A percentile compares a stretch with the other conserved stretches of the same genome.
Conservation (phyloP, 139 green algal genomes). For the Coelastrella sp. region DNA sequence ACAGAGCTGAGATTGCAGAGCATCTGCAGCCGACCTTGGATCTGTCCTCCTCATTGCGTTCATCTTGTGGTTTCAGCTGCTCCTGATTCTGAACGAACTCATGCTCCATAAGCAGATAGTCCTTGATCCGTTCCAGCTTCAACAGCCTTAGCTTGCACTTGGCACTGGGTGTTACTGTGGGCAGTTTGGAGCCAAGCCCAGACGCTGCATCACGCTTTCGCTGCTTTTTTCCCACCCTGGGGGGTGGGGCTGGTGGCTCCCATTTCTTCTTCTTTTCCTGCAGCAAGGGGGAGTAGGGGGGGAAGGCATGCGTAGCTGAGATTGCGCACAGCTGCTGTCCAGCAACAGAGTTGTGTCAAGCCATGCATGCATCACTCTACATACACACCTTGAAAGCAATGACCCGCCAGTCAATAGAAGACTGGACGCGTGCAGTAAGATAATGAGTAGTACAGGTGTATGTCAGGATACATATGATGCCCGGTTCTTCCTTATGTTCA, state of each 20-base stretch:
- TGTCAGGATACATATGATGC: too few relatives aligned
- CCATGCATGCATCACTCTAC: too few relatives aligned
- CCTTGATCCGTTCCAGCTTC: constrained; percentile 99
- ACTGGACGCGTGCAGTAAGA: too few relatives aligned
- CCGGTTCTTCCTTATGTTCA: too few relatives aligned
- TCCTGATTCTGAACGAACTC: constrained; percentile 98
- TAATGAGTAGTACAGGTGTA: too few relatives aligned
- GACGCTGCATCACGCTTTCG: constrained; percentile 75
- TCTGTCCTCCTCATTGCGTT: constrained; percentile 95
- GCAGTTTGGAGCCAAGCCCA: constrained; percentile 85
- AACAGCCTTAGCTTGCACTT: constrained; percentile 97
- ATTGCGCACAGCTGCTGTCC: not conserved
- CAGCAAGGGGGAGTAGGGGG: not conserved
- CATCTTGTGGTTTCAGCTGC: constrained; percentile 91
- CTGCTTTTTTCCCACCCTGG: constrained; percentile 96
- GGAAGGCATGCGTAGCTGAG: not conserved
- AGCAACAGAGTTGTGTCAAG: not conserved
- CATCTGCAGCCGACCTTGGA: constrained; percentile 75
- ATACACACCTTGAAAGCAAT: too few relatives aligned
- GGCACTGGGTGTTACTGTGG: constrained; percentile 89
- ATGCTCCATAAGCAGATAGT: constrained; percentile 99
- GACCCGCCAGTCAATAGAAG: too few relatives aligned
- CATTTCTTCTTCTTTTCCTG: constrained; percentile 97
- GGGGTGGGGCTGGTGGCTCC: constrained; percentile 92
- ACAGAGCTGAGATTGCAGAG: too few relatives aligned